Conservation (phyloP, 1,284 basidiomycete species). For the Malassezia furfur region DNA sequence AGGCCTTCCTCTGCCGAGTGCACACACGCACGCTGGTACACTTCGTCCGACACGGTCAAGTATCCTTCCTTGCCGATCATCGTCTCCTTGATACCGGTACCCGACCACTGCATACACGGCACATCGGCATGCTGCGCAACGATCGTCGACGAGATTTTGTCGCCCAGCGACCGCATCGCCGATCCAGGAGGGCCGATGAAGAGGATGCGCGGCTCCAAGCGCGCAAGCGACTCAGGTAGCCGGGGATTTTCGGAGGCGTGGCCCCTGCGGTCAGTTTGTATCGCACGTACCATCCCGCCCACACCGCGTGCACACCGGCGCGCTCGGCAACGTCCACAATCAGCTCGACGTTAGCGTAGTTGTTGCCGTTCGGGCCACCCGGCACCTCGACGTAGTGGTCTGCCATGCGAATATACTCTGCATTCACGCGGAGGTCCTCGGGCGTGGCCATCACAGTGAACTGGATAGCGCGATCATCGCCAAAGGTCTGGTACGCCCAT, state of each 20-base stretch:
- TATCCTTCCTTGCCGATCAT: slow-evolving; percentile 75
- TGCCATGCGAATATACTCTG: slow-evolving; percentile 99
- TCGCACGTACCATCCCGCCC: slow-evolving; percentile 74
- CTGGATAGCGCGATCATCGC: slow-evolving; percentile 86
- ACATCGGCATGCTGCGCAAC: slow-evolving; percentile 94
- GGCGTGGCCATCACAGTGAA: slow-evolving; percentile 99
- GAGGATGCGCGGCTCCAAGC: slow-evolving; percentile 88
- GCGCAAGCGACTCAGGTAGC: slow-evolving; percentile 84
- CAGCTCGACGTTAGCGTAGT: slow-evolving; percentile 98
- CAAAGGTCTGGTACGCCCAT: slow-evolving; percentile 99
- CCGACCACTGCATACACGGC: slow-evolving; percentile 99
- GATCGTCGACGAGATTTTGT: slow-evolving; percentile 99
- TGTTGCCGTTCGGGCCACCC: slow-evolving; percentile 97
- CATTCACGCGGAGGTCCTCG: slow-evolving; percentile 90
- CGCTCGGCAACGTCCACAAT: slow-evolving; percentile 98
- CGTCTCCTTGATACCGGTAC: slow-evolving; percentile 85
- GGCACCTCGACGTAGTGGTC: slow-evolving; percentile 98
- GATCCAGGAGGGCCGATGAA: slow-evolving; percentile 99
- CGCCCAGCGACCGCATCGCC: slow-evolving; percentile 96
- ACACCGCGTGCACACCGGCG: slow-evolving; percentile 93
- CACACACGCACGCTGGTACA: slow-evolving; percentile 82
- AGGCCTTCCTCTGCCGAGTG: slow-evolving; percentile 81
- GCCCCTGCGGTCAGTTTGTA: slow-evolving; percentile 51
- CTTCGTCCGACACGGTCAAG: slow-evolving; percentile 84
- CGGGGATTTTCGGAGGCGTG: slow-evolving; percentile 99